Conservation (phyloP, 208 protist species). For the Wallacemonas sp. region DNA sequence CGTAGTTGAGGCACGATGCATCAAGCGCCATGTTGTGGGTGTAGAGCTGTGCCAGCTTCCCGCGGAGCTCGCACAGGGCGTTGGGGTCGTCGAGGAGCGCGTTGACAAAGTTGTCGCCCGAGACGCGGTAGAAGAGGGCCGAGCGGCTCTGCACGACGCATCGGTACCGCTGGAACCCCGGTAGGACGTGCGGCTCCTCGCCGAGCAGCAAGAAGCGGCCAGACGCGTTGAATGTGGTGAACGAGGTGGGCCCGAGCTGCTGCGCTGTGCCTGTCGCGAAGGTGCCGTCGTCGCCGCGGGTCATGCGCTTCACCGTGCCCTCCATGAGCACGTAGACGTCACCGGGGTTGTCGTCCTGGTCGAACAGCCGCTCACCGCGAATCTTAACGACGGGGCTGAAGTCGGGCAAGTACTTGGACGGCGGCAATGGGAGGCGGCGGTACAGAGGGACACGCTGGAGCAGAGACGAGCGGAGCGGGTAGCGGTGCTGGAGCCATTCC, state of each 20-base stretch:
- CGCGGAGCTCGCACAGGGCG: constrained; percentile 62
- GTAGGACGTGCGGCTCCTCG: constrained; percentile 85
- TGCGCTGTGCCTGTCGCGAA: constrained; percentile 49
- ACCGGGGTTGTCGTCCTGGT: constrained; percentile 62
- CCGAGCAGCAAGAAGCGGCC: constrained; percentile 83
- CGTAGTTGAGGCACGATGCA: constrained; percentile 51
- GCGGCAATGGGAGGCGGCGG: constrained; percentile 42
- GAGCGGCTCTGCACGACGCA: constrained; percentile 74
- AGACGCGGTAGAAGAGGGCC: constrained; percentile 70
- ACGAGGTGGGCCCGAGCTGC: constrained; percentile 57
- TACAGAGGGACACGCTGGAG: constrained; percentile 79
- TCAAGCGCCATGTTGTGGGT: constrained; percentile 66
- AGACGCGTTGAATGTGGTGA: constrained; percentile 41
- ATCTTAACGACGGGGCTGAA: constrained; percentile 70
- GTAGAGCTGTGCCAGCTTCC: constrained; percentile 52
- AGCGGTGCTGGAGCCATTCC: constrained; percentile 45
- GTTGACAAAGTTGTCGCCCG: constrained; percentile 70
- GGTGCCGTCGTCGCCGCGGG: constrained; percentile 36
- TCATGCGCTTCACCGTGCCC: constrained; percentile 59
- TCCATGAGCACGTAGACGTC: constrained; percentile 86
- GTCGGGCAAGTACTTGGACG: constrained; percentile 53
- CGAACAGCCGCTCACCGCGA: constrained; percentile 73
- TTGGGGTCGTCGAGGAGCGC: constrained; percentile 81
- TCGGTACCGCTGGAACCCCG: constrained; percentile 62
- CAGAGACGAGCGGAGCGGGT: constrained; percentile 33